A percentile compares a stretch with the other conserved stretches of the same genome.
Conservation (phyloP, 1,284 basidiomycete genomes). For the Mycena sp. region DNA sequence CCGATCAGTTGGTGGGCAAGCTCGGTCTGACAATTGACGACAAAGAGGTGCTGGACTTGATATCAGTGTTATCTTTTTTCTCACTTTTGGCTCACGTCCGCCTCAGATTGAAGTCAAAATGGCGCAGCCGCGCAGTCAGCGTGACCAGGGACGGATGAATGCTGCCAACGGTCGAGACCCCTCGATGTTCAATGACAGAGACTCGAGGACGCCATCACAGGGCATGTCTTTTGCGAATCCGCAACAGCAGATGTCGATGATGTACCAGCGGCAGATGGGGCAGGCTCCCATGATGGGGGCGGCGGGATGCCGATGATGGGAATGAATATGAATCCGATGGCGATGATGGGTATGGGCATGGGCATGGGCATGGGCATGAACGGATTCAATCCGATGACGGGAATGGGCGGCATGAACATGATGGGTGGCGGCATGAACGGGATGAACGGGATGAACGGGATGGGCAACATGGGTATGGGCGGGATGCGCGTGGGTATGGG, state of each 20-base stretch:
- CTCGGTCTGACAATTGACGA: constrained; percentile 80
- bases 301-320: constrained; percentile 41
- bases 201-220: constrained; percentile 42
- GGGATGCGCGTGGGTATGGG: constrained; percentile 33
- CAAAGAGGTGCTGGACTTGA: constrained; percentile 65
- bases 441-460: constrained; percentile 50
- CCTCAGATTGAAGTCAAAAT: constrained; percentile 88
- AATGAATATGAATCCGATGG: constrained; percentile 41
- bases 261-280: constrained; percentile 66
- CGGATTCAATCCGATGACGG: constrained; percentile 46
- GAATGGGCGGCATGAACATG: constrained; percentile 39
- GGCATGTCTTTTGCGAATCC: constrained; percentile 42
- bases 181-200: constrained; percentile 40
- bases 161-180: constrained; percentile 38
- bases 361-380: constrained; percentile 41
- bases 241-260: constrained; percentile 56
- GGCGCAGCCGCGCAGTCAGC: constrained; percentile 80
- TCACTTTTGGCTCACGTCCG: not conserved
- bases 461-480: constrained; percentile 43
- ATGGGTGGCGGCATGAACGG: constrained; percentile 49
- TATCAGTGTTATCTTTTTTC: not conserved
- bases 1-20: constrained; percentile 78
- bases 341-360: constrained; percentile 47
- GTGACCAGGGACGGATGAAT: constrained; percentile 57
- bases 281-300: constrained; percentile 60